Base-by-base conservation (phyloP, 768 basidiomycete species). In the Amylocystis lapponica region DNA sequence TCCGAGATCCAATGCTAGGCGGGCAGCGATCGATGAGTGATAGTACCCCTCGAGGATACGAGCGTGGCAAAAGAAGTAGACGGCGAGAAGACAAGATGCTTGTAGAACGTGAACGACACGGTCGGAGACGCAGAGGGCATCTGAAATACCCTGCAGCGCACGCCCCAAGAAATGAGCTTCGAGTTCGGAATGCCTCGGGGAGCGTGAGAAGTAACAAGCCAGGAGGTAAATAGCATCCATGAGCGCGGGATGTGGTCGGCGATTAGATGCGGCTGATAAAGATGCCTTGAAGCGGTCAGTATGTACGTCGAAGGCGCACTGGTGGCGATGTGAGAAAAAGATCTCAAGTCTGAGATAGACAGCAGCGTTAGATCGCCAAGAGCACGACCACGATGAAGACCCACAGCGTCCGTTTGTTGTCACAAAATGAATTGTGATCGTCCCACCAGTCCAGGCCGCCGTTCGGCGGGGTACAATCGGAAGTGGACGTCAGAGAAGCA, bases 201-300 rank as follows among this genome's bases (percentile, higher is more conserved):
- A 66, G 14, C 65, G 66, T 27, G 75, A 64, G 53, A 79, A 79
- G 51, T 78, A 71, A 51, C 75, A 77, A 3, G 71, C 78, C 39
- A 81, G 63, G 39, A 82, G 72, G 55, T 72, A 79, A 23, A 81
- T 73, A n/a, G 79, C 74, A 52, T 77, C 77, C 51, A 75, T 64
- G 26, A 83, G 70, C 2, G 79, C 75, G 1, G 80, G 74, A 53
- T 81, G 79, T 2, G 76, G 72, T 45, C 64, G 55, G 16, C 51
- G 47, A 33, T 59, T 41, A 10, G 44, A 25, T 20, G 57, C 55
- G n/a, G 52, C 54, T 27, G 52, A 43, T 27, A 60, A 47, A 33
- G 63, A 64, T n/a, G 62, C 64, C 37, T 59, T 58, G 59, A 75
- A 74, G 33, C 70, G 62, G 43, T 61, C 66, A 38, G 71, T 62